Conservation (phyloP, 306 rosid genomes). For the Pyrus pyrifolia region DNA sequence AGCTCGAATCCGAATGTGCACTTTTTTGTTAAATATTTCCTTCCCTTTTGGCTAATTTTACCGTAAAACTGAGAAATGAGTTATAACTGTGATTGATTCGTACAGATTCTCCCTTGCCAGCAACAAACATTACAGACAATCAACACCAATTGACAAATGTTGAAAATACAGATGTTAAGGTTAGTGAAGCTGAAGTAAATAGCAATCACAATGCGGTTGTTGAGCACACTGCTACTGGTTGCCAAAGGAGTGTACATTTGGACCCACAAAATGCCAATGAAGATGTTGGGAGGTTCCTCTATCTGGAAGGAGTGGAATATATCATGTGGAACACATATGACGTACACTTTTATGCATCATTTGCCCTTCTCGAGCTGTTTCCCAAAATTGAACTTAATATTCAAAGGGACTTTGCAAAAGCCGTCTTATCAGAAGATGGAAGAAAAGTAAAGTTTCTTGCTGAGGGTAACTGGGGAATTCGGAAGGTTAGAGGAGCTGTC, state of each 20-base stretch:
- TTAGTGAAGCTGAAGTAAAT: slow-evolving; percentile 41
- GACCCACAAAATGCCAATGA: slow-evolving; percentile 38
- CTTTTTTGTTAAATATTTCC: background rate
- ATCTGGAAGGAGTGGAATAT: slow-evolving; percentile 97
- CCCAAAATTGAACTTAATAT: slow-evolving; percentile 89
- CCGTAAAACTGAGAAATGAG: slow-evolving; percentile 1
- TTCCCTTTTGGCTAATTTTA: slow-evolving; percentile 6
- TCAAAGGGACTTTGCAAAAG: slow-evolving; percentile 93
- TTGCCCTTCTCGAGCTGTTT: slow-evolving; percentile 94
- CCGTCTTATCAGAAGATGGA: slow-evolving; percentile 91
- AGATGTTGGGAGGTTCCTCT: slow-evolving; percentile 90
- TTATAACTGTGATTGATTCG: slow-evolving; percentile 18
- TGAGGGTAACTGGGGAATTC: slow-evolving; percentile 88
- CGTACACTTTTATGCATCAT: slow-evolving; percentile 96
- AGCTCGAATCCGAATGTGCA: background rate
- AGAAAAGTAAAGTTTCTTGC: slow-evolving; percentile 88
- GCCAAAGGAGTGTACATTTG: slow-evolving; percentile 1
- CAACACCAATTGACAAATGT: slow-evolving; percentile 30
- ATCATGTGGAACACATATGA: slow-evolving; percentile 99
- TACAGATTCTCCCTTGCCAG: slow-evolving; percentile 52
- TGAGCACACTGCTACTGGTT: slow-evolving; percentile 9
- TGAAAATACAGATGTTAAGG: slow-evolving; percentile 30
- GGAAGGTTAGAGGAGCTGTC: slow-evolving; percentile 94
- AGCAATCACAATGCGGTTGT: slow-evolving; percentile 31
- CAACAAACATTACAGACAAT: slow-evolving; percentile 28